Conservation (phyloP, 2,329 filamentous ascomycete genomes). For the Hortaea werneckii region DNA sequence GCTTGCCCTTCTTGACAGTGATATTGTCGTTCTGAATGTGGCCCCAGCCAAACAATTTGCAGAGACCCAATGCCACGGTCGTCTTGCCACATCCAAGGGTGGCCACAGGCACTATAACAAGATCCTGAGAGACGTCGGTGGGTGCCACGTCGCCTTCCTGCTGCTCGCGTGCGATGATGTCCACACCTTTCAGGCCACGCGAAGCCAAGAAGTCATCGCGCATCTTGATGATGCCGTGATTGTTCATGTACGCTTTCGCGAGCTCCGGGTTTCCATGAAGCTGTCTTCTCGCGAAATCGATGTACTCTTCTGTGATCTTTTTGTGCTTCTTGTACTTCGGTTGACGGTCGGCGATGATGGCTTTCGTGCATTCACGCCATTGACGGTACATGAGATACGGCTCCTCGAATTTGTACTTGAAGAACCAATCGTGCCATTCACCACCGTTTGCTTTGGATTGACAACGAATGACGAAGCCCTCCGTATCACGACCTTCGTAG, state of each 20-base stretch:
- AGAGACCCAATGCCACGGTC: conserved; percentile 72
- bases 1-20: conserved; percentile 60
- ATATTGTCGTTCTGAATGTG: conserved; percentile 98
- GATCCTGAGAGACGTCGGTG: conserved; percentile 51
- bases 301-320: conserved; percentile 83
- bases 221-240: conserved; percentile 90
- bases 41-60: conserved; percentile 79
- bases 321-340: conserved; percentile 79
- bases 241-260: conserved; percentile 63
- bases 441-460: conserved; percentile 43
- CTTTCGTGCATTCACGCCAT: conserved; percentile 95
- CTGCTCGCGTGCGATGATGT: conserved; percentile 70
- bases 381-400: conserved; percentile 98
- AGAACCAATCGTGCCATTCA: conserved; percentile 88
- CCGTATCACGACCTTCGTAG: conserved; percentile 83
- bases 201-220: conserved; percentile 77
- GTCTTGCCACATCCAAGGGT: conserved; percentile 97
- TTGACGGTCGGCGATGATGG: conserved; percentile 63
- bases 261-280: conserved; percentile 59
- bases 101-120: conserved; percentile 81
- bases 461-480: conserved; percentile 93
- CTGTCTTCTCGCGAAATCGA: conserved; percentile 66
- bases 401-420: conserved; percentile 99
- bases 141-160: conserved; percentile 42
- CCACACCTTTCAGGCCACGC: conserved; percentile 75